Percentiles rank a stretch among this genome's conserved stretches.
phyloP scores from a whole-genome alignment of 768 basidiomycete species.

The Suillus tomentosus region DNA sequence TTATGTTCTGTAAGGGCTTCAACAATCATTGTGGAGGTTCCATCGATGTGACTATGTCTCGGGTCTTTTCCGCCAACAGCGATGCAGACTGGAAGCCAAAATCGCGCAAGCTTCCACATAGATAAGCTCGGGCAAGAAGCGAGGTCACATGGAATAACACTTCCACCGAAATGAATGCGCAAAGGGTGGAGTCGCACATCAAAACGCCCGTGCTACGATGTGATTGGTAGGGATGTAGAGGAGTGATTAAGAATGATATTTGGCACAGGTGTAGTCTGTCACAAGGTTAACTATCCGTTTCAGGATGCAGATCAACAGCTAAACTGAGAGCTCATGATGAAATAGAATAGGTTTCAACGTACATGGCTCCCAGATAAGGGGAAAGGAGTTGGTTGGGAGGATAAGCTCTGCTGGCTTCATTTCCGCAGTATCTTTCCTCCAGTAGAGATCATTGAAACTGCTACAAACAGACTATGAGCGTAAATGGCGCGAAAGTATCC shows the following conservation, averaged over 20 bases:
- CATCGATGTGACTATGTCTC: background rate
- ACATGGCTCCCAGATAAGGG: conserved; percentile 25
- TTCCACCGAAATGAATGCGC: conserved; percentile 21
- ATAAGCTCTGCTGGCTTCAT: conserved; percentile 21
- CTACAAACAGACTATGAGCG: conserved; percentile 10
- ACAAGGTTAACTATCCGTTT: background rate
- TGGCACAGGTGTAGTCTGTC: background rate
- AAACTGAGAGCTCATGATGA: background rate
- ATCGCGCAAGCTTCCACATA: conserved; percentile 17
- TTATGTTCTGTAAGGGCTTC: background rate
- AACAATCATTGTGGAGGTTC: background rate
- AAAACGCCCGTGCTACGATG: conserved; percentile 22
- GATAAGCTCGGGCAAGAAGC: conserved; percentile 12
- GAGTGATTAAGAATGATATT: background rate
- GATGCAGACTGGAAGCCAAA: conserved; percentile 23
- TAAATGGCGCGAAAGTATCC: conserved; percentile 10
- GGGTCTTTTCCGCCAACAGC: background rate
- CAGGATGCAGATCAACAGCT: background rate
- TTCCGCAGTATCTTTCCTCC: conserved; percentile 22
- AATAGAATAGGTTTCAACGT: conserved; percentile 10
- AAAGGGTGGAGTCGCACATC: conserved; percentile 10
- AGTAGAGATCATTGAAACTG: conserved; percentile 7
- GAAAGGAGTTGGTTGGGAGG: conserved; percentile 19
- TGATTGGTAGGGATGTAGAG: conserved; percentile 24
- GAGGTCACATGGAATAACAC: conserved; percentile 16